phyloP scores from a whole-genome alignment of 768 basidiomycete species.

The Termitomyces sp. region DNA sequence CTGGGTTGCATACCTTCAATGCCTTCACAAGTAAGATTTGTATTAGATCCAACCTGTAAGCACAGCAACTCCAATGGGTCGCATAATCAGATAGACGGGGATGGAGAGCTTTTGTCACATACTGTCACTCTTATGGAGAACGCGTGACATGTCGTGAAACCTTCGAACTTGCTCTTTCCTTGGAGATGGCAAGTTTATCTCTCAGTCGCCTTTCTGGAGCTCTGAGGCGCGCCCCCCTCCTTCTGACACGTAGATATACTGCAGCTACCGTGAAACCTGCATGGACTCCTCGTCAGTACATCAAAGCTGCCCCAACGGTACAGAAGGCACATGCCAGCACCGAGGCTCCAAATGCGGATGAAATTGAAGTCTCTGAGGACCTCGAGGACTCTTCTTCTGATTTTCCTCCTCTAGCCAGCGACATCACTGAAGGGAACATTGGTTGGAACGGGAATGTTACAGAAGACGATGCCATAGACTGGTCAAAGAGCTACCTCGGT shows the following conservation, averaged over 20 bases:
- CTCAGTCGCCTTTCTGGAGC: conserved; percentile 13
- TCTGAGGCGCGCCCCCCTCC: conserved; percentile 4
- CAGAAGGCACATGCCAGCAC: conserved; percentile 13
- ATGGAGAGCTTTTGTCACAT: not conserved
- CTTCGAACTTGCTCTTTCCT: not conserved
- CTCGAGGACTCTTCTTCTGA: conserved; percentile 11
- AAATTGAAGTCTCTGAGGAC: conserved; percentile 2
- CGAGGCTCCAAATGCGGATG: conserved; percentile 1
- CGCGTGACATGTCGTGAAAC: conserved; percentile 9
- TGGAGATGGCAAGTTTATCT: conserved; percentile 19
- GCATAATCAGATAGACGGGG: conserved; percentile 6
- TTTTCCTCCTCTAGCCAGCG: conserved; percentile 3
- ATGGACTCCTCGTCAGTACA: conserved; percentile 5
- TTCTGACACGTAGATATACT: conserved; percentile 5
- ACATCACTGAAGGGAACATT: not conserved
- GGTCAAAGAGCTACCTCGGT: conserved; percentile 86
- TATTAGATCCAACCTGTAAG: conserved; percentile 23
- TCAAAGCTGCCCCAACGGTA: not conserved
- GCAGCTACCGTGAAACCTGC: conserved; percentile 1
- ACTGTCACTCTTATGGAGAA: not conserved
- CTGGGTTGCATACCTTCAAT: conserved; percentile 27
- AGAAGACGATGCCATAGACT: conserved; percentile 48
- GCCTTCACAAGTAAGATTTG: not conserved
- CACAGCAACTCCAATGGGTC: conserved; percentile 22
- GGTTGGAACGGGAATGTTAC: conserved; percentile 1